phyloP scores from a whole-genome alignment of 768 basidiomycete species.

The Mycena galopus region DNA sequence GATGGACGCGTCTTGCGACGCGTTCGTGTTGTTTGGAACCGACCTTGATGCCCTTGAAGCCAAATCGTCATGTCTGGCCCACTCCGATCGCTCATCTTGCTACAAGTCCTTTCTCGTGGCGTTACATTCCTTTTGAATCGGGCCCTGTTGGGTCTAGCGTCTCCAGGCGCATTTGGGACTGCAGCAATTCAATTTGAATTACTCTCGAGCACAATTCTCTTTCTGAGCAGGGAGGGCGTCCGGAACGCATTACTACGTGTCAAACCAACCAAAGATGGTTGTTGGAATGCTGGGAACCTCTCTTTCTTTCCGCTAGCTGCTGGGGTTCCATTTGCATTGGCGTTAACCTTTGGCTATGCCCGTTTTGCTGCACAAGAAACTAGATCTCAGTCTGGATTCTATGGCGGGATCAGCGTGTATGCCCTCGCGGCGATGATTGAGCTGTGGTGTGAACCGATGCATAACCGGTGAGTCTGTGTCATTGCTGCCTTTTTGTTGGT shows the following conservation, averaged over 20 bases:
- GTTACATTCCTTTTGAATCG: conserved; percentile 94
- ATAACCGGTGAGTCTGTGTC: conserved; percentile 70
- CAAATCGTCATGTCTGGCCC: conserved; percentile 26
- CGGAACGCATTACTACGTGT: conserved; percentile 86
- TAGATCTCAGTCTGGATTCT: conserved; percentile 74
- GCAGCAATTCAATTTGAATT: conserved; percentile 96
- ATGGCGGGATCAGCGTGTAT: conserved; percentile 74
- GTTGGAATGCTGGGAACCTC: conserved; percentile 55
- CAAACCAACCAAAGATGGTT: conserved; percentile 38
- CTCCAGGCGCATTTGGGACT: conserved; percentile 89
- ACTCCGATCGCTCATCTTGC: conserved; percentile 77
- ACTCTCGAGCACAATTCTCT: conserved; percentile 89
- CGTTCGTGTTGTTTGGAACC: conserved; percentile 40
- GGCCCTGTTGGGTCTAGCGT: conserved; percentile 83
- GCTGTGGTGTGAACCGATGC: conserved; percentile 85
- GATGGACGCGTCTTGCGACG: neutral
- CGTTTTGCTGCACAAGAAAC: conserved; percentile 66
- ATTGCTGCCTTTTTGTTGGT: neutral
- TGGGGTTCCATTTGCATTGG: conserved; percentile 74
- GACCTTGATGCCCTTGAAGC: neutral
- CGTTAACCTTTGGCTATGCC: conserved; percentile 67
- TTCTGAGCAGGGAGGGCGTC: conserved; percentile 94
- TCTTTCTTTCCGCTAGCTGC: conserved; percentile 76
- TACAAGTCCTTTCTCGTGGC: conserved; percentile 87
- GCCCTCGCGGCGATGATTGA: conserved; percentile 81